Base-by-base conservation (phyloP, 495 filamentous ascomycete species). In the Alectoria sarmentosa region DNA sequence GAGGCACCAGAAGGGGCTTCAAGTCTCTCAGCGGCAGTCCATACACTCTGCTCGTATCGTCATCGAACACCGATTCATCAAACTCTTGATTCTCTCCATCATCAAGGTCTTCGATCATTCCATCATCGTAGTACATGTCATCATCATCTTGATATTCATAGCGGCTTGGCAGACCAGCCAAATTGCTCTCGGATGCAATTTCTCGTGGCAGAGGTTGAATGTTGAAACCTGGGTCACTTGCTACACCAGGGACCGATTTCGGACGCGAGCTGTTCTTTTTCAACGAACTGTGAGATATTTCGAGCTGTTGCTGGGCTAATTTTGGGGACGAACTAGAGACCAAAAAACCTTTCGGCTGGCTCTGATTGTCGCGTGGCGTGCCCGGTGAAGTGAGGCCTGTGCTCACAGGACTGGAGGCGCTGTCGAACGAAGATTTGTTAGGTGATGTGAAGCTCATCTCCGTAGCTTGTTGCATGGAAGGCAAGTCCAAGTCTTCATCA, bases 81-180 rank as follows among this genome's bases (percentile, higher is more conserved):
- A 92, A 91, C 21, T 78, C 74, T 10, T 76, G 76, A 37, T 80
- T 82, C 46, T 84, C 82, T 34, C 75, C 78, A 14, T 82, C 79
- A 2, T 75, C 74, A 19, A 80, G 66, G 30, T 82, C 78, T 71
- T 82, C 85, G 69, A 89, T 88, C 54, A 90, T 77, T 4, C 90
- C 91, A 67, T 91, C 88, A 63, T 92, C 87, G 66, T 89, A 94
- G 69, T 94, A 94, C 49, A 94, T 73, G 64, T 93, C 90, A 64
- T 93, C 90, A 68, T 93, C 90, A 38, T 86, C 83, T 37, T 84
- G 78, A 23, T 75, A 66, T 41, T 76, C 63, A 36, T 63, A 60
- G 32, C 65, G 63, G 44, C 60, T 71, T 46, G 66, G 66, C 61
- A 61, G 57, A 52, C 42, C 60, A 39, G 57, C 65, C 57, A 58